Evolutionary conservation across 176 grass and related monocot genomes (phyloP), one percentile per base, ranked within the genome.

Genomic region (Oropetium thomaeum): DNA sequence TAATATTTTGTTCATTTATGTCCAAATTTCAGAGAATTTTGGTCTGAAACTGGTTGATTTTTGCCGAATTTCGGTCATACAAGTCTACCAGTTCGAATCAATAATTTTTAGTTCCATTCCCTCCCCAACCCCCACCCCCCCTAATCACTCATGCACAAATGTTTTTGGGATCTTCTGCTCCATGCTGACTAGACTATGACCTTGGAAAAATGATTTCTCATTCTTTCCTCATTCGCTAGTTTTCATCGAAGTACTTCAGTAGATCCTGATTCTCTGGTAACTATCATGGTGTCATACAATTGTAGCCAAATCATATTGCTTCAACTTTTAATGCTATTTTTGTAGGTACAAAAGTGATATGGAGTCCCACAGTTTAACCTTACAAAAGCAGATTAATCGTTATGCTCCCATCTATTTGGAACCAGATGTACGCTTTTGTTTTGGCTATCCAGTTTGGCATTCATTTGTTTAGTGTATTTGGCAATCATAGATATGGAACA

Each of bases 351-450:
- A 87, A 81, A 78, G 87, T 47, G 89, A 97, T 79, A 76, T 45
- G 10, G 84, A 91, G 26, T 84, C 78, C 29, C 86, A 78, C 10
- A 87, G 86, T 75, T 74, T 93, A 81, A 87, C 40, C 19, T 83
- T 97, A 77, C 90, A 97, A 87, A 93, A 97, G 61, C 68, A 93
- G 84, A 90, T 93, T 51, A 84, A 51, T 43, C 83, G 81, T 78
- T 97, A 97, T 81, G 78, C 88, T 79, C 83, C 88, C 41, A 87
- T 97, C 33, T 70, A 87, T 83, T 69, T 97, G 90, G 86, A 91
- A 62, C 90, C 86, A 71, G 88, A 91, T 81, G 90, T 87, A 85
- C 65, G 59, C 28, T 66, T 74, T 47, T 60, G n/a, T 79, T 62
- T 72, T 35, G 28, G 41, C 33, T 48, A 48, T 77, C 64, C 63